Conservation (phyloP, 805 yeast species). For the Brettanomyces anomalus region DNA sequence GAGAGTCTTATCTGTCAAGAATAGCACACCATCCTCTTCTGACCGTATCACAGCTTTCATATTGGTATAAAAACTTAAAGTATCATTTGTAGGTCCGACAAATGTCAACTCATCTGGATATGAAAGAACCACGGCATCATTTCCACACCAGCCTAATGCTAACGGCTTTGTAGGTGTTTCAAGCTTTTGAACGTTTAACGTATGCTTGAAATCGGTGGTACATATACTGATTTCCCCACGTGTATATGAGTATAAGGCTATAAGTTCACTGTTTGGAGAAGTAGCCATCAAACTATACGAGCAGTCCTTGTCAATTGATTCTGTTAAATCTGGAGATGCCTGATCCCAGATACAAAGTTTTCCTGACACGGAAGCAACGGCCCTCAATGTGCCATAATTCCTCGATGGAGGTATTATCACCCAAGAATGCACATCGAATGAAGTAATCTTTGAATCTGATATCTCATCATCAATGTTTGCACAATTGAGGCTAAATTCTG, state of each 20-base stretch:
- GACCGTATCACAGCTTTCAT: constrained; percentile 36
- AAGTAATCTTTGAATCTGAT: not conserved
- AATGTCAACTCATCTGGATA: constrained; percentile 54
- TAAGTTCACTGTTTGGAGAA: constrained; percentile 47
- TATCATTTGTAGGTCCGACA: constrained; percentile 60
- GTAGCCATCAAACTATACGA: constrained; percentile 7
- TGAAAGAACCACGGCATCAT: constrained; percentile 64
- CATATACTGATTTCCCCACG: constrained; percentile 40
- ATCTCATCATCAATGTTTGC: not conserved
- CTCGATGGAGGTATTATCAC: constrained; percentile 13
- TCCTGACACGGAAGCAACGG: not conserved
- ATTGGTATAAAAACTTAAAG: constrained; percentile 44
- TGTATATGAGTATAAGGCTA: constrained; percentile 38
- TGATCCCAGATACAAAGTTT: constrained; percentile 5
- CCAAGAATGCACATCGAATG: constrained; percentile 15
- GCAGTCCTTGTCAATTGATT: constrained; percentile 9
- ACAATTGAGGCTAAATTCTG: not conserved
- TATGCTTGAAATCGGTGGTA: constrained; percentile 36
- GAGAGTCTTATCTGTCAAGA: constrained; percentile 48
- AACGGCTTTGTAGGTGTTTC: constrained; percentile 27
- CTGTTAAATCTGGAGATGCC: constrained; percentile 6
- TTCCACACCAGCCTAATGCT: constrained; percentile 73
- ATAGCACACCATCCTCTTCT: constrained; percentile 62
- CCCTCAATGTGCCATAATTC: constrained; percentile 6
- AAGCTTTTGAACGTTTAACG: constrained; percentile 35